phyloP scores from a whole-genome alignment of 163 green algal species.

The Chlamydomonas reinhardtii region DNA sequence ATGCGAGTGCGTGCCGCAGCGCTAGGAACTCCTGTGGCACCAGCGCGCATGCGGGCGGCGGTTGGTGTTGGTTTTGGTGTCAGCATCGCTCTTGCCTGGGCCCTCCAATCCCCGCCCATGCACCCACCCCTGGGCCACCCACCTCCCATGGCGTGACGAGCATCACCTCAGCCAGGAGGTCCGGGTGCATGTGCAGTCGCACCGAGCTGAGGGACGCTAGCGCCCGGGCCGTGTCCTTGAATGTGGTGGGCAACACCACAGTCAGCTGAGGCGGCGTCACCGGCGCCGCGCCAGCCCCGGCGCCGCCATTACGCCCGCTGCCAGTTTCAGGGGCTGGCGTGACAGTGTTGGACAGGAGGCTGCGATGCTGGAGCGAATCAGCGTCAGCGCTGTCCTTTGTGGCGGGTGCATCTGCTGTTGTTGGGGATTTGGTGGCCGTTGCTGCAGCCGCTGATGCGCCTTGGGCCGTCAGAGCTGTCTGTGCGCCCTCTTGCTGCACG shows the following conservation, averaged over 20 bases:
- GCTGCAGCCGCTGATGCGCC: neutral
- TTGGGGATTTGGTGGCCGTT: neutral
- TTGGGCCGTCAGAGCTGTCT: too few relatives aligned
- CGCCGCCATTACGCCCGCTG: too few relatives aligned
- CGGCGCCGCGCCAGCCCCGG: too few relatives aligned
- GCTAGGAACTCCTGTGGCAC: constrained; percentile 19
- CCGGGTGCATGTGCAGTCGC: constrained; percentile 5
- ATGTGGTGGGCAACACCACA: constrained; percentile 10
- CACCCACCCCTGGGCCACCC: neutral
- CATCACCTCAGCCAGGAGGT: constrained; percentile 19
- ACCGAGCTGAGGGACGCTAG: neutral
- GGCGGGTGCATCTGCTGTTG: neutral
- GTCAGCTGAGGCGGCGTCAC: neutral
- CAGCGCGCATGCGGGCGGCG: too few relatives aligned
- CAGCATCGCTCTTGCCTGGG: too few relatives aligned
- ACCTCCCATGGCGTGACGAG: constrained; percentile 30
- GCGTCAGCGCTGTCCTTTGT: too few relatives aligned
- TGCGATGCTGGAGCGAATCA: neutral
- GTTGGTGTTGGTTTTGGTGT: neutral
- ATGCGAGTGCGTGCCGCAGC: neutral
- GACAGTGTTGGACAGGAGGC: too few relatives aligned
- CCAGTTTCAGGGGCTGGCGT: too few relatives aligned
- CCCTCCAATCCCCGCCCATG: too few relatives aligned
- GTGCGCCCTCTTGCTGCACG: neutral
- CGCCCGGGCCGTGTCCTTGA: constrained; percentile 4